Conservation (phyloP, 148 eudicot species). For the Pouteria glomerata region DNA sequence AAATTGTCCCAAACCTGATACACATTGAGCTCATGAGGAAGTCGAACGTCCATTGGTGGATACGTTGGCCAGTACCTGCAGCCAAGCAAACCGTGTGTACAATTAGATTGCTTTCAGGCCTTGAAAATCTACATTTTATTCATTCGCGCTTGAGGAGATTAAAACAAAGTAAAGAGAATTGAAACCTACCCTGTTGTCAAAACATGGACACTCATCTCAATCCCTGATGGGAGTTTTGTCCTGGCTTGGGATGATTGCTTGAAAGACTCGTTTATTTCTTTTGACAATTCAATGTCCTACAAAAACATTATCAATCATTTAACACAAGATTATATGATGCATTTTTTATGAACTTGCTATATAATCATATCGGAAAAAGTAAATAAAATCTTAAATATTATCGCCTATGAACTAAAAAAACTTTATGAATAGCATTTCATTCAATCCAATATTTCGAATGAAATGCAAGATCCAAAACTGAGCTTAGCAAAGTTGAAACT, state of each 20-base stretch:
- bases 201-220: conserved; percentile 98
- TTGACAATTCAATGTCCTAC: conserved; percentile 94
- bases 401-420: background rate
- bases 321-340: background rate
- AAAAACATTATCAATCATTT: conserved; percentile 10
- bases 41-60: conserved; percentile 95
- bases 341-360: background rate
- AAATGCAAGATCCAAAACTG: background rate
- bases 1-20: conserved; percentile 66
- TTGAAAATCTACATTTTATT: background rate
- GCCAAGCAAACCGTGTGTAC: conserved; percentile 9
- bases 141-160: background rate
- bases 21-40: conserved; percentile 89
- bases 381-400: background rate
- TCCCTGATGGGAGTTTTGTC: conserved; percentile 93
- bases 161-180: conserved; percentile 3
- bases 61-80: conserved; percentile 99
- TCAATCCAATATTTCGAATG: background rate
- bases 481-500: background rate
- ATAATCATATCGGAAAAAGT: background rate
- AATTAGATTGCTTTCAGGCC: background rate
- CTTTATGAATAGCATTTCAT: background rate
- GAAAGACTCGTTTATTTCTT: conserved; percentile 95
- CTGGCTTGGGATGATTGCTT: conserved; percentile 95
- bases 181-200: conserved; percentile 80